These are phyloP conservation scores for Saccharomyces kudriavzevii DNA, from an alignment of 805 yeast genomes.

Conservation along the genomic window DNA sequence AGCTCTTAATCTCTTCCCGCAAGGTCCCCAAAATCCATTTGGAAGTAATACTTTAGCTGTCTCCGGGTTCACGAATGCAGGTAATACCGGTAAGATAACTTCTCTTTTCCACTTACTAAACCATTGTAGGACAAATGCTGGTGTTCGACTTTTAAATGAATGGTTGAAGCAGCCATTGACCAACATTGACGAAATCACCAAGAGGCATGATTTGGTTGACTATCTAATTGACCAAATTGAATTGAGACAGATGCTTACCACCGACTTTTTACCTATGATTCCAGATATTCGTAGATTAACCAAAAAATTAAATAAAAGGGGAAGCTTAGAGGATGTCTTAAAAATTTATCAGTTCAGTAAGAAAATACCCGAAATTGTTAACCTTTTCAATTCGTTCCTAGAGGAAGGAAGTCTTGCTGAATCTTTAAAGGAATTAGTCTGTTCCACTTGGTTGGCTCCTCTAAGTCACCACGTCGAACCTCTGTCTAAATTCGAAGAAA, in stretches of 20 bases:
- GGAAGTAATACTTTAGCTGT: slow-evolving; percentile 1
- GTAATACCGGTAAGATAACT: slow-evolving; percentile 37
- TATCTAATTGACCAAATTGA: slow-evolving; percentile 62
- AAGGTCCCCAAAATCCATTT: slow-evolving; percentile 16
- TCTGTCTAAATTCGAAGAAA: slow-evolving; percentile 63
- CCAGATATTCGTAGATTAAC: slow-evolving; percentile 78
- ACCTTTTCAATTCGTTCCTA: slow-evolving; percentile 39
- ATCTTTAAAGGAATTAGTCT: slow-evolving; percentile 33
- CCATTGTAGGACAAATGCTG: slow-evolving; percentile 84
- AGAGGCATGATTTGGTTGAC: slow-evolving; percentile 71
- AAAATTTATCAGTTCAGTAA: slow-evolving; percentile 74
- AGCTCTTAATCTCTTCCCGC: slow-evolving; percentile 80
- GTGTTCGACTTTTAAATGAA: slow-evolving; percentile 76
- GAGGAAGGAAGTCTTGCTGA: slow-evolving; percentile 26
- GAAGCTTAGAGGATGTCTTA: slow-evolving; percentile 80
- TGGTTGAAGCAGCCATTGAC: slow-evolving; percentile 96
- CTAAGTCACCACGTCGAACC: slow-evolving; percentile 42
- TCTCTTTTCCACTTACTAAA: slow-evolving; percentile 80
- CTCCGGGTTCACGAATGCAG: slow-evolving; percentile 13
- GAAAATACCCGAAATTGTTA: slow-evolving; percentile 60
- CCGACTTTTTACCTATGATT: slow-evolving; percentile 57
- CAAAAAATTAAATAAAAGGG: slow-evolving; percentile 53
- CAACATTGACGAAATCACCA: slow-evolving; percentile 45
- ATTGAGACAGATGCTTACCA: slow-evolving; percentile 56
- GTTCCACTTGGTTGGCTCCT: slow-evolving; percentile 50